Conservation (phyloP, 148 eudicot genomes). For the Arctostaphylos glauca region DNA sequence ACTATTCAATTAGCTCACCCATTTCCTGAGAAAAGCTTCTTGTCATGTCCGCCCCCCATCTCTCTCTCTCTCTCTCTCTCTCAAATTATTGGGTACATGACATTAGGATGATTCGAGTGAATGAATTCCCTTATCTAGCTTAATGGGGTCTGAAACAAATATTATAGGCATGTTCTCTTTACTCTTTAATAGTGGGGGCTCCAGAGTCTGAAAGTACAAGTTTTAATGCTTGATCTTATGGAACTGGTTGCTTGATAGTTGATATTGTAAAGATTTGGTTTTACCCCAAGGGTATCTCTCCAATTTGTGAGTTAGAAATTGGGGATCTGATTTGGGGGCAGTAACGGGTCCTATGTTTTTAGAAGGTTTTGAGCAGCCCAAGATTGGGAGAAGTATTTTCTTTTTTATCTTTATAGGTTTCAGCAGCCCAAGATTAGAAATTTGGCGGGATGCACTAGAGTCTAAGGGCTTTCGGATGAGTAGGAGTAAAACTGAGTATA, state of each 20-base stretch:
- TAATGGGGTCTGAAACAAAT: neutral
- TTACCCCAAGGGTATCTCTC: too few species aligned
- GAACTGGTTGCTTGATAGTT: too few species aligned
- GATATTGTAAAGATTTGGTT: too few species aligned
- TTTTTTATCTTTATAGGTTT: neutral
- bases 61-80: neutral
- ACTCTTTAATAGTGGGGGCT: neutral
- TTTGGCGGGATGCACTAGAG: too few species aligned
- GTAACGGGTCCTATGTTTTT: slow-evolving; percentile 2
- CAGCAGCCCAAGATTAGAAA: too few species aligned
- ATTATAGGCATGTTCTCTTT: too few species aligned
- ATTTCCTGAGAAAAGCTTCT: neutral
- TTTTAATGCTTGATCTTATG: too few species aligned
- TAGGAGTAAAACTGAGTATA: too few species aligned
- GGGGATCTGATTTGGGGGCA: neutral
- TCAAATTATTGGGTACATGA: neutral
- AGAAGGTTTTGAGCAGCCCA: slow-evolving; percentile 2
- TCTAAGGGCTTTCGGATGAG: too few species aligned
- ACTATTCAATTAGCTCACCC: neutral
- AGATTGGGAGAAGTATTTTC: neutral
- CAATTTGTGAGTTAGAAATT: neutral
- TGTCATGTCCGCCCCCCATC: neutral
- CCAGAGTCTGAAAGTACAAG: neutral
- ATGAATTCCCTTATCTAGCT: neutral
- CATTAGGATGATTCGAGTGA: neutral